These are phyloP conservation scores for Clonostachys rhizophaga DNA, from an alignment of 2,329 filamentous ascomycete genomes.

Conservation along the genomic window DNA sequence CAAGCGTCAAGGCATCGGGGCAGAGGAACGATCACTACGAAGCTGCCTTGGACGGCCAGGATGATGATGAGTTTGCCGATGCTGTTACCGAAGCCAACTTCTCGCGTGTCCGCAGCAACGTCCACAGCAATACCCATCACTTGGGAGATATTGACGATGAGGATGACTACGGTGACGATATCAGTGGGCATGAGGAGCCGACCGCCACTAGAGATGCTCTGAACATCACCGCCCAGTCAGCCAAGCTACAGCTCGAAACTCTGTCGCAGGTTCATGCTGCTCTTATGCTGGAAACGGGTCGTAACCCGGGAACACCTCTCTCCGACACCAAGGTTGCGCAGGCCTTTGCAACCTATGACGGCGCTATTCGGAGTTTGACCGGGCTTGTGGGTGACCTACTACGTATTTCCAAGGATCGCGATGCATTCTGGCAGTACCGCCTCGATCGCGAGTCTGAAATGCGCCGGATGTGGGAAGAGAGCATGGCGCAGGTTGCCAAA, in stretches of 20 bases:
- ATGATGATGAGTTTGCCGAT: slow-evolving; percentile 49
- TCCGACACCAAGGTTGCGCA: slow-evolving; percentile 72
- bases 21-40: slow-evolving; percentile 28
- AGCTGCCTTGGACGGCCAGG: slow-evolving; percentile 38
- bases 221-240: slow-evolving; percentile 94
- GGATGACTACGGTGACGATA: slow-evolving; percentile 68
- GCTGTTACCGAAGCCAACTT: slow-evolving; percentile 36
- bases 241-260: slow-evolving; percentile 86
- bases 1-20: slow-evolving; percentile 14
- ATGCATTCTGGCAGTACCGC: slow-evolving; percentile 95
- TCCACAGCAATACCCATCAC: slow-evolving; percentile 8
- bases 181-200: slow-evolving; percentile 67
- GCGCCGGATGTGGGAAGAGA: slow-evolving; percentile 96
- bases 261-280: slow-evolving; percentile 83
- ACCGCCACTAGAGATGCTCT: slow-evolving; percentile 86
- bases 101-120: slow-evolving; percentile 26
- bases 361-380: slow-evolving; percentile 82
- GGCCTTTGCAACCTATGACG: slow-evolving; percentile 81
- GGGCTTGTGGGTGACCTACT: slow-evolving; percentile 80
- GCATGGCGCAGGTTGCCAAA: slow-evolving; percentile 92
- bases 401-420: slow-evolving; percentile 88
- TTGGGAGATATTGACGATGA: slow-evolving; percentile 57
- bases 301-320: slow-evolving; percentile 67
- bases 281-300: slow-evolving; percentile 61
- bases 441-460: slow-evolving; percentile 88